Conservation (phyloP, 1,284 basidiomycete species). For the Fomitopsis pinicola region DNA sequence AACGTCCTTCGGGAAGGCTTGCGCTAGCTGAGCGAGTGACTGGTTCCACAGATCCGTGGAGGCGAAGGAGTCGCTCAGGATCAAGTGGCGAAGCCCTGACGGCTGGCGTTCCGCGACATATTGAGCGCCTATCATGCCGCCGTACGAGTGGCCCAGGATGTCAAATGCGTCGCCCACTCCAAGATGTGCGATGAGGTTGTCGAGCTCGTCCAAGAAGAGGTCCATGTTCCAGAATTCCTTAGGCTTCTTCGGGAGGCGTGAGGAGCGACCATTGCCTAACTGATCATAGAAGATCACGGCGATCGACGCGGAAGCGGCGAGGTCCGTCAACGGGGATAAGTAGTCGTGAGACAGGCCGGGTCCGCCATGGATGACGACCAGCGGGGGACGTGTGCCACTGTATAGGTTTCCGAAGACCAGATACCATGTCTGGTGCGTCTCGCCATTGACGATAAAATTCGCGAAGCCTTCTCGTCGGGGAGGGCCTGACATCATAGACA, state of each 20-base stretch:
- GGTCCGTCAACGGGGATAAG: conserved; percentile 24
- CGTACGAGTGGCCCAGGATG: conserved; percentile 34
- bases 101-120: conserved; percentile 22
- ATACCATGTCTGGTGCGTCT: conserved; percentile 20
- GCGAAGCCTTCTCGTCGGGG: conserved; percentile 12
- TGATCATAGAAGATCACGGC: conserved; percentile 36
- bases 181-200: conserved; percentile 26
- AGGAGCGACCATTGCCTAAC: conserved; percentile 30
- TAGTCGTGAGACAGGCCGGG: conserved; percentile 27
- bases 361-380: conserved; percentile 36
- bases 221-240: conserved; percentile 29
- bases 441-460: conserved; percentile 16
- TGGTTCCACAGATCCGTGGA: conserved; percentile 24
- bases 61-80: conserved; percentile 25
- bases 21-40: conserved; percentile 14
- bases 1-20: conserved; percentile 22
- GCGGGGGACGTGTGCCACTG: conserved; percentile 17
- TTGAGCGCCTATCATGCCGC: conserved; percentile 27
- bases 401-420: conserved; percentile 15
- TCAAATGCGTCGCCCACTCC: conserved; percentile 24
- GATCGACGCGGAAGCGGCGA: conserved; percentile 15
- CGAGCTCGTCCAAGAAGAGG: conserved; percentile 32
- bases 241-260: conserved; percentile 28
- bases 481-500: neutral
- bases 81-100: conserved; percentile 26